These are phyloP conservation scores for Trichoderma oligosporum DNA, from an alignment of 2,329 filamentous ascomycete species.

Conservation along the genomic window DNA sequence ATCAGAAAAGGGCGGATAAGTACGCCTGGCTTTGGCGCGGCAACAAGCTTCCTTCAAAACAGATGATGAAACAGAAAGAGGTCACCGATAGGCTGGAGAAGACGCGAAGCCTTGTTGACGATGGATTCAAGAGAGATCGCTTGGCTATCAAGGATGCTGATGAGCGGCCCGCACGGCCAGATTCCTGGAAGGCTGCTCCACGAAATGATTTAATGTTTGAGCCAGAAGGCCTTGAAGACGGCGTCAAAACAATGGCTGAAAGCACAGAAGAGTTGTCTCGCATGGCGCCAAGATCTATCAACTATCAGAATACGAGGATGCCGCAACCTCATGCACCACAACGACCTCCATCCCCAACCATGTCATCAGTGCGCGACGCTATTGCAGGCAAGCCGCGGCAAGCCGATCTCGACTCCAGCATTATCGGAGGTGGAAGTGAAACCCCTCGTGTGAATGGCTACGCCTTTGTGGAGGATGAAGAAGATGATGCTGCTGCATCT, in stretches of 20 bases:
- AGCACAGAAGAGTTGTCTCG: constrained; percentile 65
- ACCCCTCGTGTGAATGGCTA: constrained; percentile 93
- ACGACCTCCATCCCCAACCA: constrained; percentile 70
- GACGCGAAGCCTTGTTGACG: constrained; percentile 48
- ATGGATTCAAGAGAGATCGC: constrained; percentile 55
- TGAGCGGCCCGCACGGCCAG: constrained; percentile 69
- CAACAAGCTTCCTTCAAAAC: constrained; percentile 81
- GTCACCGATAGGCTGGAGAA: constrained; percentile 52
- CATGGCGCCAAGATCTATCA: constrained; percentile 71
- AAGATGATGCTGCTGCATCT: constrained; percentile 44
- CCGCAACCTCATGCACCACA: constrained; percentile 45
- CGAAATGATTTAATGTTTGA: constrained; percentile 86
- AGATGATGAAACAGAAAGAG: constrained; percentile 65
- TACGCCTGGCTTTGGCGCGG: constrained; percentile 85
- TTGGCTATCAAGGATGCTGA: constrained; percentile 64
- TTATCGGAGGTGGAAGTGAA: constrained; percentile 60
- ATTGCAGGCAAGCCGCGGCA: constrained; percentile 68
- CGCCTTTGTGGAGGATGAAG: constrained; percentile 84
- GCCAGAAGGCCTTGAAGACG: constrained; percentile 62
- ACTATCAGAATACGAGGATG: constrained; percentile 80
- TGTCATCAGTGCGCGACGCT: constrained; percentile 79
- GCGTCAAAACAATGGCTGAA: constrained; percentile 60
- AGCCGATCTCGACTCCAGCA: constrained; percentile 58
- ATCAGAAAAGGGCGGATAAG: constrained; percentile 76
- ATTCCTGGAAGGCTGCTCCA: constrained; percentile 70